Conservation (phyloP, 2,329 filamentous ascomycete genomes). For the Sporothrix euskadiensis region DNA sequence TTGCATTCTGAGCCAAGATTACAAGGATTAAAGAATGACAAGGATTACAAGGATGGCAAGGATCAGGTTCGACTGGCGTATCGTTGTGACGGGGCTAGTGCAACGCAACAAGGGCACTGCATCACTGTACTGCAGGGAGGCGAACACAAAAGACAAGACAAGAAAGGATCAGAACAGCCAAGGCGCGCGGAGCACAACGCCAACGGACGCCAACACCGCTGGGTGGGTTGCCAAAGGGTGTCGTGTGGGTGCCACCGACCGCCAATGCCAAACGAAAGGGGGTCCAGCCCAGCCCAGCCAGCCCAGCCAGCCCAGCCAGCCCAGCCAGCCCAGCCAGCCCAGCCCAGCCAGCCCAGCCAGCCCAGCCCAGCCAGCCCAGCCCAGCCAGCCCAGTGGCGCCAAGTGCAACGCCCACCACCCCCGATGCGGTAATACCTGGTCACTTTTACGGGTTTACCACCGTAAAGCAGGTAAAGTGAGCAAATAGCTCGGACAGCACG, state of each 20-base stretch:
- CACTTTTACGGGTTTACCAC: no score
- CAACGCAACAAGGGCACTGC: background rate
- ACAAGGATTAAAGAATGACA: no score
- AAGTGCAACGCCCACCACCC: background rate
- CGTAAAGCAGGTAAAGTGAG: background rate
- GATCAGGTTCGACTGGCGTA: background rate
- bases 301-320: no score
- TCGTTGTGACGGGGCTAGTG: constrained; percentile 6
- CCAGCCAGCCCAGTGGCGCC: background rate
- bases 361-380: no score
- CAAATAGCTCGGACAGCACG: background rate
- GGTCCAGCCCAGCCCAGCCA: background rate
- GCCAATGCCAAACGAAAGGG: background rate
- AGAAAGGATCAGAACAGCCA: constrained; percentile 1
- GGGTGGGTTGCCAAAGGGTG: background rate
- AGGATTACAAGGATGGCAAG: no score
- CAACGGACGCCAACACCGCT: background rate
- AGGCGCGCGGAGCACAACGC: background rate
- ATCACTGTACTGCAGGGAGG: background rate
- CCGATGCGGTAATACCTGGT: background rate
- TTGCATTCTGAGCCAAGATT: background rate
- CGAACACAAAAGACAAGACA: no score
- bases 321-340: background rate
- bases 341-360: no score
- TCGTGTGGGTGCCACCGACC: background rate